phyloP scores from a whole-genome alignment of 1,284 basidiomycete species.

The Ustilago lituana region DNA sequence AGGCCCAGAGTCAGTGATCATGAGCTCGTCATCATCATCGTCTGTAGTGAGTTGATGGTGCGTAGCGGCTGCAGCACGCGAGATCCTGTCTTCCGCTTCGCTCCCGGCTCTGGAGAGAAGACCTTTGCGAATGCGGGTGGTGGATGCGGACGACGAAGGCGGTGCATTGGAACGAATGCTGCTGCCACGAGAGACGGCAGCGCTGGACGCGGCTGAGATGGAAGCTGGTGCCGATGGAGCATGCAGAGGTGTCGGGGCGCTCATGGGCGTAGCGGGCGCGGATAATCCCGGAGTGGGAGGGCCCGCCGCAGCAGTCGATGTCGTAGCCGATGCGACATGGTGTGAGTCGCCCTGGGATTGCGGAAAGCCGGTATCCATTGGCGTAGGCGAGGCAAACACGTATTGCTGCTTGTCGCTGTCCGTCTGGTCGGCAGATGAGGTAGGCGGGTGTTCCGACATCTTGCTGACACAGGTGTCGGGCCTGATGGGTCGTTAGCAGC shows the following conservation, averaged over 20 bases:
- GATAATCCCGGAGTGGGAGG: constrained; percentile 20
- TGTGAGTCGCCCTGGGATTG: background rate
- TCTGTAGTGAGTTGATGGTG: constrained; percentile 38
- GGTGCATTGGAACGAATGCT: constrained; percentile 38
- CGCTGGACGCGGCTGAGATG: constrained; percentile 27
- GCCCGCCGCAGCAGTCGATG: constrained; percentile 2
- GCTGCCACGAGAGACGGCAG: constrained; percentile 38
- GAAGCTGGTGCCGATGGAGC: constrained; percentile 3
- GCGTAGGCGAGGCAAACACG: constrained; percentile 27
- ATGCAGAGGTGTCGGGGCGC: constrained; percentile 34
- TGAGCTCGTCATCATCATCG: constrained; percentile 46
- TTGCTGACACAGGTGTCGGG: background rate
- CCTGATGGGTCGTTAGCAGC: too few relatives aligned
- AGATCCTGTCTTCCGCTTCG: constrained; percentile 41
- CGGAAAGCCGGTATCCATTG: constrained; percentile 20
- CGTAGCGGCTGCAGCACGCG: constrained; percentile 15
- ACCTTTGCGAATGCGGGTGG: constrained; percentile 42
- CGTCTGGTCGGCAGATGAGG: background rate
- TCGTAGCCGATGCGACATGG: background rate
- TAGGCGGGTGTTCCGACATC: constrained; percentile 19
- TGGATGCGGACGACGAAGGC: constrained; percentile 37
- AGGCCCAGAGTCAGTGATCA: constrained; percentile 52
- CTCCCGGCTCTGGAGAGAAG: constrained; percentile 42
- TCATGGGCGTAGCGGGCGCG: constrained; percentile 27
- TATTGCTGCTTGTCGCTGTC: background rate